These are phyloP conservation scores for Cinnamomum chago DNA, from an alignment of 164 flowering plant species.

Conservation along the genomic window DNA sequence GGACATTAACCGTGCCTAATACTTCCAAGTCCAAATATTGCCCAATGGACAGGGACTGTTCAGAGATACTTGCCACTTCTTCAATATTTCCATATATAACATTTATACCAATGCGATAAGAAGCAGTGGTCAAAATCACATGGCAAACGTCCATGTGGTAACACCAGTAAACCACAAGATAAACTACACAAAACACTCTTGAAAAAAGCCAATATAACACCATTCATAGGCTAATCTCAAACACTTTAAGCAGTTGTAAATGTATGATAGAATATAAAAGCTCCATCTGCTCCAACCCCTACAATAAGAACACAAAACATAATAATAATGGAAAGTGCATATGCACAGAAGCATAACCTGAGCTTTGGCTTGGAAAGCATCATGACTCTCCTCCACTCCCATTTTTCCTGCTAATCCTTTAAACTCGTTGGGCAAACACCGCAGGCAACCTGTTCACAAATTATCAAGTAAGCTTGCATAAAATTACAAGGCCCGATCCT, in stretches of 20 bases:
- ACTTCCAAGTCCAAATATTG: no score
- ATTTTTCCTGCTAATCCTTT: not conserved
- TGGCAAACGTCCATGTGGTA: no score
- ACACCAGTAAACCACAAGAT: no score
- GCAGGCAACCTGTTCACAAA: conserved; percentile 33
- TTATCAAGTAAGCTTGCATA: conserved; percentile 38
- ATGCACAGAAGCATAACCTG: not conserved
- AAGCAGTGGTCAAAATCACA: no score
- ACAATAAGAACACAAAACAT: not conserved
- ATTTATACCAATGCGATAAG: no score
- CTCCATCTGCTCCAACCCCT: not conserved
- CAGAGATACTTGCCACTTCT: no score
- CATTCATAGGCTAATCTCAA: no score
- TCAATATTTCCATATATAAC: no score
- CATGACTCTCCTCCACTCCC: not conserved
- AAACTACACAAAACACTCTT: no score
- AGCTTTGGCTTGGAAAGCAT: not conserved
- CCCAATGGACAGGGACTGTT: no score
- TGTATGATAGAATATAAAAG: not conserved
- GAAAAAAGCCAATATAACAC: no score
- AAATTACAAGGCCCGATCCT: conserved; percentile 25
- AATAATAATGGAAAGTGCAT: not conserved
- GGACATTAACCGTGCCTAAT: no score
- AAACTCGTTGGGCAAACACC: not conserved
- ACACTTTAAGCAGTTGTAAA: not conserved